A percentile compares a stretch with the other conserved stretches of the same genome.
Conservation (phyloP, 345 rosid genomes). For the Salix caprea region DNA sequence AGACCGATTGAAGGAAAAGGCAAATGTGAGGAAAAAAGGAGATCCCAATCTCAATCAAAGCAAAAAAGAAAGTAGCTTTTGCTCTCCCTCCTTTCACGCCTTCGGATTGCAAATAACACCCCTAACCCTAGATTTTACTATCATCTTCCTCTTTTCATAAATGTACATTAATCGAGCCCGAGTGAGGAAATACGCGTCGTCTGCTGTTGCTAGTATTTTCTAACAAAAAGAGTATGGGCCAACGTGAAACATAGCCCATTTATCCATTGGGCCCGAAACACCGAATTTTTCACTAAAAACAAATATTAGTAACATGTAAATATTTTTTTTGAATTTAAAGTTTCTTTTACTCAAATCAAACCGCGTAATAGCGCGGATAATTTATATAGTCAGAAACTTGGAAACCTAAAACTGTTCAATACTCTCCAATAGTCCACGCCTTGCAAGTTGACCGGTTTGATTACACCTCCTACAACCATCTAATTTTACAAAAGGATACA, state of each 20-base stretch:
- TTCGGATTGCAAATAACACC: not conserved
- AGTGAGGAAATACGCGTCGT: not conserved
- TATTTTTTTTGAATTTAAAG: no score
- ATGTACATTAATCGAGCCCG: not conserved
- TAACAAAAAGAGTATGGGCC: not conserved
- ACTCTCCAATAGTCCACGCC: conserved; percentile 24
- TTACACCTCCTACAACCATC: conserved; percentile 43
- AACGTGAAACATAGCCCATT: not conserved
- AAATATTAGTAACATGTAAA: no score
- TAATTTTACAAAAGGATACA: not conserved
- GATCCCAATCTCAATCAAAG: not conserved
- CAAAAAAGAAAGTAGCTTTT: not conserved
- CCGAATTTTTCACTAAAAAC: not conserved
- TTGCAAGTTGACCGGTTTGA: conserved; percentile 63
- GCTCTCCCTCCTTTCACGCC: not conserved
- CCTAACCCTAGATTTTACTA: conserved; percentile 8
- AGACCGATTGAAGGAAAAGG: not conserved
- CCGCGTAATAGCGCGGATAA: no score
- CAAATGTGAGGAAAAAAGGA: not conserved
- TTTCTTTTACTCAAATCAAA: no score
- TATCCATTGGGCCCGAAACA: not conserved
- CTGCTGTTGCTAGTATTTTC: not conserved
- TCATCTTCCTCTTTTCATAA: not conserved
- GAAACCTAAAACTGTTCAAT: conserved; percentile 37
- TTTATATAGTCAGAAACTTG: no score